Percentiles rank a stretch among this genome's conserved stretches.
These are phyloP conservation scores for Tuber magnatum DNA, from an alignment of 495 filamentous ascomycete species.

Conservation along the genomic window DNA sequence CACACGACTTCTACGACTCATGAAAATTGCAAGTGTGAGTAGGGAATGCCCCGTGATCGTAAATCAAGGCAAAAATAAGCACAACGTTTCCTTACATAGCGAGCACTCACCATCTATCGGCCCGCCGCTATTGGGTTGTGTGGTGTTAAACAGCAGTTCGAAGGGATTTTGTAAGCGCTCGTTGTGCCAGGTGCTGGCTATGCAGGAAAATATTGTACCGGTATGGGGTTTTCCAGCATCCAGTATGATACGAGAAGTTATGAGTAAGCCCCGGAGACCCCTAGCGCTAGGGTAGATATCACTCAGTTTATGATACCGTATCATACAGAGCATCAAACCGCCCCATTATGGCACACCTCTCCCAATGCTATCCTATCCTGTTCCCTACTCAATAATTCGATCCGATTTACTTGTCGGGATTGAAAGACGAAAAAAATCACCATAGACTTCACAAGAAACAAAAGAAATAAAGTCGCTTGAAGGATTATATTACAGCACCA, in stretches of 20 bases:
- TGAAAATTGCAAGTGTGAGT: background rate
- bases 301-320: background rate
- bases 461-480: background rate
- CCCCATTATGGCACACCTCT: background rate
- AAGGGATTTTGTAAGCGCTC: too few relatives aligned
- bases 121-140: too few relatives aligned
- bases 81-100: too few relatives aligned
- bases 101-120: too few relatives aligned
- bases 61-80: background rate
- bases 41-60: background rate
- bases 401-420: background rate
- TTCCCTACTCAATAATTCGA: background rate
- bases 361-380: background rate
- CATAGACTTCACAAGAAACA: background rate
- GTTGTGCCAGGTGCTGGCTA: too few relatives aligned
- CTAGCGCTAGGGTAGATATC: background rate
- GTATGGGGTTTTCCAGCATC: background rate
- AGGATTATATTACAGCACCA: conserved; percentile 3
- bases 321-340: background rate
- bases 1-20: background rate
- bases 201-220: too few relatives aligned
- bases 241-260: background rate
- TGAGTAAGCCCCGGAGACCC: background rate
- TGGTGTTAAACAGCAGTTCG: too few relatives aligned
- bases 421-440: background rate